Conservation (phyloP, 768 basidiomycete species). For the Tricholoma matsutake region DNA sequence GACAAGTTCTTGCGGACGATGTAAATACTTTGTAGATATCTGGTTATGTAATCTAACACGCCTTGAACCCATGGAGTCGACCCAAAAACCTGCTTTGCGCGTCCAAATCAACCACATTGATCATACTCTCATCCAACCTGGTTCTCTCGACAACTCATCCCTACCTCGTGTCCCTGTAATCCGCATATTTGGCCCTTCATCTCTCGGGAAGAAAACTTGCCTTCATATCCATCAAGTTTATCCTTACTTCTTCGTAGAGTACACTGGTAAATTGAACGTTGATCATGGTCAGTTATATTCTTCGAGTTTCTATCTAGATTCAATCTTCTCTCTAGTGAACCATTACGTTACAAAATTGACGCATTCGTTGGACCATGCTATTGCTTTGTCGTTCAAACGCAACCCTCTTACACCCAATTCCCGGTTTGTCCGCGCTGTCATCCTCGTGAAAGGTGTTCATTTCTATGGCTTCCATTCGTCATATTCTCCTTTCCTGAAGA, state of each 20-base stretch:
- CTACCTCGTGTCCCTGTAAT: slow-evolving; percentile 75
- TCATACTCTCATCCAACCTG: slow-evolving; percentile 53
- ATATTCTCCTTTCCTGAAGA: slow-evolving; percentile 86
- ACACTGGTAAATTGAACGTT: slow-evolving; percentile 62
- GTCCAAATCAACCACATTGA: slow-evolving; percentile 62
- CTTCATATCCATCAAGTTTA: slow-evolving; percentile 91
- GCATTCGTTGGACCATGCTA: slow-evolving; percentile 79
- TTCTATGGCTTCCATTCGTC: slow-evolving; percentile 93
- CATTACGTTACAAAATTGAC: slow-evolving; percentile 66
- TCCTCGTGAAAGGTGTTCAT: slow-evolving; percentile 90
- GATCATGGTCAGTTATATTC: slow-evolving; percentile 46
- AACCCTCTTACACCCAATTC: slow-evolving; percentile 57
- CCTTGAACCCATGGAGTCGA: neutral
- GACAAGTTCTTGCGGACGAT: slow-evolving; percentile 56
- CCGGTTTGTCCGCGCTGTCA: slow-evolving; percentile 68
- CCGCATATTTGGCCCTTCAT: slow-evolving; percentile 83
- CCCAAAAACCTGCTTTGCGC: slow-evolving; percentile 28
- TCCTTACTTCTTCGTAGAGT: slow-evolving; percentile 92
- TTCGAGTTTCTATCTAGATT: slow-evolving; percentile 1
- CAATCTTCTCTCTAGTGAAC: slow-evolving; percentile 51
- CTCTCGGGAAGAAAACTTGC: slow-evolving; percentile 73
- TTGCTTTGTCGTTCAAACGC: slow-evolving; percentile 76
- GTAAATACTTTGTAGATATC: neutral
- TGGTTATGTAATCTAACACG: neutral
- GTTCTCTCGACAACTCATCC: slow-evolving; percentile 58